phyloP scores from a whole-genome alignment of 2,329 filamentous ascomycete genomes.

The Aureobasidium sp. region DNA sequence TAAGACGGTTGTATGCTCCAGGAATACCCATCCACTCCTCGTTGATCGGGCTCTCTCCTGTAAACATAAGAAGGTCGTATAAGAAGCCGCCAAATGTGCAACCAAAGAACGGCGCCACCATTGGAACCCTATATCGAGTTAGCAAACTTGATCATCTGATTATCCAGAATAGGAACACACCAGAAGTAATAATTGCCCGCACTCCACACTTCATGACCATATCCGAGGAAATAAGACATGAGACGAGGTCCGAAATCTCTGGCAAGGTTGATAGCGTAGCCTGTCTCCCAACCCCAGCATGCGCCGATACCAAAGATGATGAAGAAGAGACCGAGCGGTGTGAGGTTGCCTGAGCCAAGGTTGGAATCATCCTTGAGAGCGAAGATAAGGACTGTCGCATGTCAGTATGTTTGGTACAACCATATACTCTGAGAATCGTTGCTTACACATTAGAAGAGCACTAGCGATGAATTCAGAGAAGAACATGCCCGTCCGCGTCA shows the following conservation, averaged over 20 bases:
- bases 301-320: conserved; percentile 59
- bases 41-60: conserved; percentile 62
- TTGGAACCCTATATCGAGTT: conserved; percentile 42
- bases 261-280: conserved; percentile 57
- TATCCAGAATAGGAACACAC: too few species aligned
- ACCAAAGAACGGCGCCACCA: conserved; percentile 62
- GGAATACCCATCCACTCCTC: conserved; percentile 51
- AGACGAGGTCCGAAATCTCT: conserved; percentile 64
- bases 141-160: too few species aligned
- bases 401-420: neutral
- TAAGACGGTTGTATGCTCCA: conserved; percentile 14
- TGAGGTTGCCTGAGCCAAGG: conserved; percentile 48
- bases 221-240: conserved; percentile 59
- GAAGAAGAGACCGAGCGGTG: conserved; percentile 59
- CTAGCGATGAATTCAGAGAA: conserved; percentile 65
- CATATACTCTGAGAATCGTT: neutral
- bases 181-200: conserved; percentile 65
- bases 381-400: conserved; percentile 49
- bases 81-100: conserved; percentile 55
- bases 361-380: conserved; percentile 53
- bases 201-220: conserved; percentile 58
- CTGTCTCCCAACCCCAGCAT: conserved; percentile 58
- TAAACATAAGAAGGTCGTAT: conserved; percentile 59
- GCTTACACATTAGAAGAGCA: conserved; percentile 48
- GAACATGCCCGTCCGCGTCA: conserved; percentile 55